Conservation (phyloP, 106 monocot species). For the Apostasia ramifera region DNA sequence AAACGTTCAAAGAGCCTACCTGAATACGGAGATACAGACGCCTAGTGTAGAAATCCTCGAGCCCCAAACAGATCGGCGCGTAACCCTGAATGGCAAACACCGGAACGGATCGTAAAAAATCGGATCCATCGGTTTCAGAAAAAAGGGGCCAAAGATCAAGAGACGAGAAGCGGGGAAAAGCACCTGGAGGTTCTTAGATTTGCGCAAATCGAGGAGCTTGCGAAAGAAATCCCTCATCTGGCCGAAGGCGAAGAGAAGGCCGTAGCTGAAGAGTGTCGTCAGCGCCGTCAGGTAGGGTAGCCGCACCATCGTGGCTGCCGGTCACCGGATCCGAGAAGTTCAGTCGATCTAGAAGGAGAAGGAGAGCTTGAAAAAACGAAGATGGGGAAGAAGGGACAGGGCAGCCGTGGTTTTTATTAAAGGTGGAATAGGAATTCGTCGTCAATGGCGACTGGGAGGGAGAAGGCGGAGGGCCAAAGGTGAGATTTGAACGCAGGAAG, state of each 20-base stretch:
- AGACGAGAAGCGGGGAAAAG: not conserved
- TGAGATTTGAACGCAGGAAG: slow-evolving; percentile 12
- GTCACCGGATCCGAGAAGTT: not conserved
- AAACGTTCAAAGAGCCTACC: slow-evolving; percentile 19
- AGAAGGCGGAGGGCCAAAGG: not conserved
- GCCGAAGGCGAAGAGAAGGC: slow-evolving; percentile 82
- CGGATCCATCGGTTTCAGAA: not conserved
- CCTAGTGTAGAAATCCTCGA: slow-evolving; percentile 82
- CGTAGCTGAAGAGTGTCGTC: slow-evolving; percentile 89
- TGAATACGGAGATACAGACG: slow-evolving; percentile 86
- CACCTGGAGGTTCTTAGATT: slow-evolving; percentile 56
- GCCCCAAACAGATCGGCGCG: slow-evolving; percentile 79
- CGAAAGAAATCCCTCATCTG: slow-evolving; percentile 79
- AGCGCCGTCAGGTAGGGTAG: slow-evolving; percentile 73
- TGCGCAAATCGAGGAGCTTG: slow-evolving; percentile 62
- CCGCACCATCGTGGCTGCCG: slow-evolving; percentile 60
- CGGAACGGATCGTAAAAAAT: not conserved
- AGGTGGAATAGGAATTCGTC: not conserved
- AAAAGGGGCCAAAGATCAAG: not conserved
- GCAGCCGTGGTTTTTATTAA: not conserved
- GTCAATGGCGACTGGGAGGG: not conserved
- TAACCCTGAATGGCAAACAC: slow-evolving; percentile 40
- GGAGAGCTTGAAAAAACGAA: not conserved
- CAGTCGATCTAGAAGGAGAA: not conserved
- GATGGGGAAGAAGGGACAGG: not conserved